Conservation (phyloP, 1,139 yeast species). For the Candida frijolesensis region DNA sequence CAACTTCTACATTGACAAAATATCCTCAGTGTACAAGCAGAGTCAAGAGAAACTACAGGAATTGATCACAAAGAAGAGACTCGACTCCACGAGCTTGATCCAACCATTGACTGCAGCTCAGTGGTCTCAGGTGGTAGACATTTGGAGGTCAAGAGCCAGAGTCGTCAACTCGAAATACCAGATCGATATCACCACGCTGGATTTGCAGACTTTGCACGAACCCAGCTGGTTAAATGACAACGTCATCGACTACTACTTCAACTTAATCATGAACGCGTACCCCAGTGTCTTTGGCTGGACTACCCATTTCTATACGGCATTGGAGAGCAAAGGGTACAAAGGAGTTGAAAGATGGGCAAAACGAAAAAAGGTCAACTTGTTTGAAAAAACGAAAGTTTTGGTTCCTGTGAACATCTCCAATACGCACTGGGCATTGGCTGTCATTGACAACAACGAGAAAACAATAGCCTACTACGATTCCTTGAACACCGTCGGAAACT, state of each 20-base stretch:
- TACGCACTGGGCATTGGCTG: slow-evolving; percentile 93
- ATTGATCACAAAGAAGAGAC: slow-evolving; percentile 21
- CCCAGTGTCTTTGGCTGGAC: slow-evolving; percentile 70
- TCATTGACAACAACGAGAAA: slow-evolving; percentile 61
- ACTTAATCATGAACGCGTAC: slow-evolving; percentile 47
- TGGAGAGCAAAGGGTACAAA: slow-evolving; percentile 70
- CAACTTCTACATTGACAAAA: slow-evolving; percentile 18
- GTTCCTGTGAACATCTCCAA: slow-evolving; percentile 83
- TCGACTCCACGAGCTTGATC: slow-evolving; percentile 14
- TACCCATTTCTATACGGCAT: slow-evolving; percentile 81
- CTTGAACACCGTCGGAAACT: slow-evolving; percentile 49
- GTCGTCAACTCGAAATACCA: slow-evolving; percentile 32
- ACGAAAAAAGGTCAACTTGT: slow-evolving; percentile 71
- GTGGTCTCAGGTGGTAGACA: slow-evolving; percentile 22
- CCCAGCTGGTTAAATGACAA: slow-evolving; percentile 90
- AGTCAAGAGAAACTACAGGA: slow-evolving; percentile 18
- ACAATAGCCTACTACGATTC: slow-evolving; percentile 80
- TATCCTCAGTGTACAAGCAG: slow-evolving; percentile 17
- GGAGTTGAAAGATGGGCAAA: slow-evolving; percentile 92
- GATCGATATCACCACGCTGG: slow-evolving; percentile 66
- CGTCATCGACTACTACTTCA: slow-evolving; percentile 80
- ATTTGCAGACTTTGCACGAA: slow-evolving; percentile 69
- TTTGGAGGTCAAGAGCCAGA: slow-evolving; percentile 25
- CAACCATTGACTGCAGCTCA: slow-evolving; percentile 20
- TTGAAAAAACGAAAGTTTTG: slow-evolving; percentile 63